A percentile compares a stretch with the other conserved stretches of the same genome.
These are phyloP conservation scores for Curvularia hawaiiensis DNA, from an alignment of 2,329 filamentous ascomycete genomes.

Conservation along the genomic window DNA sequence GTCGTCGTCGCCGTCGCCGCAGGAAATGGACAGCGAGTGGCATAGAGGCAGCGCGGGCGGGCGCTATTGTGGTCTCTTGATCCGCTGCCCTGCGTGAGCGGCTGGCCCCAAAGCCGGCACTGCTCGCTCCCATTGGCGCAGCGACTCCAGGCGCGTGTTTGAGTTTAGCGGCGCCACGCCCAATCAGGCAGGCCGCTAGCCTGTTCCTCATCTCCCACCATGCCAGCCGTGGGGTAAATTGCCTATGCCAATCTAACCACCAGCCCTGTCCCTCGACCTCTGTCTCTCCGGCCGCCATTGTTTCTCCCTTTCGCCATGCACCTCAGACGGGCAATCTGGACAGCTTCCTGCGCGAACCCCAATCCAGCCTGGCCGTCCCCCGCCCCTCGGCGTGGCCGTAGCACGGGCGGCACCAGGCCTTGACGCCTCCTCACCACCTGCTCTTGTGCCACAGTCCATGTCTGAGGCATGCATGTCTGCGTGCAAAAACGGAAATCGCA, in stretches of 20 bases:
- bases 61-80: conserved; percentile 6
- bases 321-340: background rate
- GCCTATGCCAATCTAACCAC: conserved; percentile 15
- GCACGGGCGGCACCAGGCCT: conserved; percentile 29
- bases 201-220: conserved; percentile 24
- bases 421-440: conserved; percentile 7
- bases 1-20: background rate
- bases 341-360: background rate
- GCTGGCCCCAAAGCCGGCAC: conserved; percentile 15
- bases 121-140: conserved; percentile 18
- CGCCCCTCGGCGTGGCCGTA: conserved; percentile 2
- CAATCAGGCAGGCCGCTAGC: conserved; percentile 30
- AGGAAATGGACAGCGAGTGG: background rate
- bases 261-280: conserved; percentile 13
- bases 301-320: background rate
- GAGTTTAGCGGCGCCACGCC: conserved; percentile 6
- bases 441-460: conserved; percentile 33
- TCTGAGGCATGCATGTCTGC: conserved; percentile 30
- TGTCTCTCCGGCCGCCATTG: conserved; percentile 7
- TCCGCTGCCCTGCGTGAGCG: conserved; percentile 17
- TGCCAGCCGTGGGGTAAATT: conserved; percentile 27
- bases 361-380: background rate
- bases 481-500: conserved; percentile 4
- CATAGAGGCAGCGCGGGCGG: conserved; percentile 21
- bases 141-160: conserved; percentile 21